These are phyloP conservation scores for Infundibulicybe gibba DNA, from an alignment of 768 basidiomycete species.

Conservation along the genomic window DNA sequence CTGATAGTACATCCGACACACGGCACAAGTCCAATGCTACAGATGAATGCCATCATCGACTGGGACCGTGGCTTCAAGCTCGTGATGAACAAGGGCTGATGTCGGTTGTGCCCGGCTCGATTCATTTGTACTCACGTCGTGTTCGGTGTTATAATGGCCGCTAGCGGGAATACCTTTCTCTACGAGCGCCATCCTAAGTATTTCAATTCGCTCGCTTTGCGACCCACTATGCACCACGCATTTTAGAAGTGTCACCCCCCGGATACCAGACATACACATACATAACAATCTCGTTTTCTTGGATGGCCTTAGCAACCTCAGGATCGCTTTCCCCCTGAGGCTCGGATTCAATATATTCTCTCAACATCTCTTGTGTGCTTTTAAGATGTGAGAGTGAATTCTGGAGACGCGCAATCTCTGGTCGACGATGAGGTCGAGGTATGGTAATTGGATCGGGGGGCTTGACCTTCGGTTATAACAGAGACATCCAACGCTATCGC, in stretches of 20 bases:
- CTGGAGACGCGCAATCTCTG: slow-evolving; percentile 75
- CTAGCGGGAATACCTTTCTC: slow-evolving; percentile 53
- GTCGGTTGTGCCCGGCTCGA: background rate
- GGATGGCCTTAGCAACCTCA: slow-evolving; percentile 55
- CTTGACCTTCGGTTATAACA: slow-evolving; percentile 67
- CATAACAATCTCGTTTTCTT: slow-evolving; percentile 78
- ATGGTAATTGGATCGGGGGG: slow-evolving; percentile 1
- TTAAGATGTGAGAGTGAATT: slow-evolving; percentile 64
- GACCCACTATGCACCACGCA: slow-evolving; percentile 48
- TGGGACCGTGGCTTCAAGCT: background rate
- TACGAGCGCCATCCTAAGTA: slow-evolving; percentile 60
- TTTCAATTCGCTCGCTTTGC: slow-evolving; percentile 72
- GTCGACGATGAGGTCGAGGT: slow-evolving; percentile 3
- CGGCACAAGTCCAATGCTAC: slow-evolving; percentile 7
- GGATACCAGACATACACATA: slow-evolving; percentile 24
- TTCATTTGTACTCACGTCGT: background rate
- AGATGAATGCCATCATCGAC: slow-evolving; percentile 17
- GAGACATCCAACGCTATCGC: slow-evolving; percentile 62
- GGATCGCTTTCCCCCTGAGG: slow-evolving; percentile 38
- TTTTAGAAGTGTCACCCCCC: too few species aligned
- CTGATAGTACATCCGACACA: slow-evolving; percentile 2
- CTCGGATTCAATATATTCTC: slow-evolving; percentile 37
- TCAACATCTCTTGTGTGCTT: slow-evolving; percentile 57
- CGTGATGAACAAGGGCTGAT: background rate
- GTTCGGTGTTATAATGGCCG: slow-evolving; percentile 42